Evolutionary conservation across 208 protist species (phyloP).

Genomic region (Acanthamoeba lenticulata): DNA sequence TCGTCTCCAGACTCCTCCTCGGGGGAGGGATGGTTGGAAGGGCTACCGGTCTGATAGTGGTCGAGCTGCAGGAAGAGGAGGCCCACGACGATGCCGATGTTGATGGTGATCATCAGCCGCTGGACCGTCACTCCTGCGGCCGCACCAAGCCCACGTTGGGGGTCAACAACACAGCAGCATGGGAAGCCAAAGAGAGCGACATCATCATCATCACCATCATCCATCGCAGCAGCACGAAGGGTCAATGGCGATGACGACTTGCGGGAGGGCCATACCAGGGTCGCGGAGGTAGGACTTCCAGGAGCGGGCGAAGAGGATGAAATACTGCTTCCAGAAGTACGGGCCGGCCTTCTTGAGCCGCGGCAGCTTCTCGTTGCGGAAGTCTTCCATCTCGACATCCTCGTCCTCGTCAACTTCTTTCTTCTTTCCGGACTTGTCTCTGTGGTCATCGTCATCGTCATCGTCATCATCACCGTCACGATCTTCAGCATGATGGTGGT

Average conservation of each 20-base stretch:
- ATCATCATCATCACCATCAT: too few species aligned
- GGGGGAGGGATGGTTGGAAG: too few species aligned
- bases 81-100: background rate
- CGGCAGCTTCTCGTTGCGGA: slow-evolving; percentile 38
- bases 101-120: background rate
- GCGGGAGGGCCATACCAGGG: background rate
- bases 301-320: background rate
- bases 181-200: background rate
- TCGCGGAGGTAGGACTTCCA: slow-evolving; percentile 48
- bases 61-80: background rate
- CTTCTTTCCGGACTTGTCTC: background rate
- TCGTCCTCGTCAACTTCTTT: background rate
- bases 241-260: background rate
- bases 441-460: background rate
- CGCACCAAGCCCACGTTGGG: too few species aligned
- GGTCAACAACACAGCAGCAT: too few species aligned
- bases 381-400: background rate
- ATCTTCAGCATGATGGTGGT: too few species aligned
- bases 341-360: slow-evolving; percentile 2
- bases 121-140: background rate
- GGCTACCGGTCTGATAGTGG: background rate
- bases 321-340: background rate
- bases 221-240: background rate
- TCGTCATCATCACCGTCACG: background rate
- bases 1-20: too few species aligned